Base-by-base conservation (phyloP, 163 green algal species). In the Scenedesmus sp. region DNA sequence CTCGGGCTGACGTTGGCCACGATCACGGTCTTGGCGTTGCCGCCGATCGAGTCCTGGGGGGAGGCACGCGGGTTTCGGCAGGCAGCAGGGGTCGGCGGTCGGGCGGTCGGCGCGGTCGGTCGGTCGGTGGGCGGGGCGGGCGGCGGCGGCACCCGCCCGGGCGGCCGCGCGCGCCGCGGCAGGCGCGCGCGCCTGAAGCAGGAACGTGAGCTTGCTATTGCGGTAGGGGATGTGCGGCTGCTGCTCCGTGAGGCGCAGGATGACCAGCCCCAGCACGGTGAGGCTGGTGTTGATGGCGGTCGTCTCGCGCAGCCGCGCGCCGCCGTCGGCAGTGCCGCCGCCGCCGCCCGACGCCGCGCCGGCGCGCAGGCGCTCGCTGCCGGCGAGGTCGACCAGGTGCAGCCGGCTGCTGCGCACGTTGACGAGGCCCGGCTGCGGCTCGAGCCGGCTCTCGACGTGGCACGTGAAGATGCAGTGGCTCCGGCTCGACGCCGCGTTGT, bases 211-310 rank as follows among this genome's bases (percentile, higher is more conserved):
- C 86, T 96, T 96, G 76, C 88, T 96, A 87, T 98, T 90, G 42
- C 94, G 75, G 84, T 75, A 81, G 2, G 74, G 74, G 15, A 81
- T 66, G 51, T 81, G 74, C 28, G 48, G 50, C 50, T 73, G 48
- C 22, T 81, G 62, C 74, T 81, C 50, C 14, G 74, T 74, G 3
- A 81, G 74, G 48, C 36, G 58, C 34, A 74, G n/a, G 26, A 81
- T 75, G 3, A 80, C 71, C 71, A 80, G 36, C 26, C 92, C 92
- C 22, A 97, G 87, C 28, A 91, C 90, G 29, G 86, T 93, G 4
- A 97, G 86, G 54, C 89, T 94, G 79, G 92, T 92, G 83, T 98
- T 98, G 87, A 98, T 98, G 77, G 86, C 82, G 70, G 86, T 92
- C 4, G 91, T 91, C 79, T 84, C 84, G 56, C 95, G 84, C 54